Evolutionary conservation across 1,139 yeast species (phyloP).

Genomic region (Schizosaccharomyces versatilis): DNA sequence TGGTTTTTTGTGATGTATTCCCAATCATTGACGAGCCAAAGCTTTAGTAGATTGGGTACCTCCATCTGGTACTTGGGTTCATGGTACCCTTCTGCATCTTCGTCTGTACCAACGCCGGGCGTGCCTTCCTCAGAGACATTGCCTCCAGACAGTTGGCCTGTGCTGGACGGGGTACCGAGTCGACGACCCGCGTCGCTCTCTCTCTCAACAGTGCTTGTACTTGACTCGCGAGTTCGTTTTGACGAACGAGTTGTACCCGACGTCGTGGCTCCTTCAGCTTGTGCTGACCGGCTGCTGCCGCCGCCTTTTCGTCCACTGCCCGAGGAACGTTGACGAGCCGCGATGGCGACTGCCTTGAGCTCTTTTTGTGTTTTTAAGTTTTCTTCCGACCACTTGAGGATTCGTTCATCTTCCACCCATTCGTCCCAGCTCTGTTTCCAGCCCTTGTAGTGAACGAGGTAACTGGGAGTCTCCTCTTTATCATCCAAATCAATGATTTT

Average conservation of each 20-base stretch:
- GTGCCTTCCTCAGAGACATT: constrained; percentile 4
- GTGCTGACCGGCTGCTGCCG: constrained; percentile 2
- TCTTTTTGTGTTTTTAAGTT: constrained; percentile 44
- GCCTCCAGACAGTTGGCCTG: background rate
- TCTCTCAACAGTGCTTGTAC: constrained; percentile 1
- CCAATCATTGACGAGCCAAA: constrained; percentile 77
- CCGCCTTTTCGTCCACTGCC: constrained; percentile 9
- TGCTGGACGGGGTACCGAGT: background rate
- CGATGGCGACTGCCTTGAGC: constrained; percentile 30
- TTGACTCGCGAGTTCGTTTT: constrained; percentile 6
- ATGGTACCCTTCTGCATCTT: constrained; percentile 21
- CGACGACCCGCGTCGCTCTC: background rate
- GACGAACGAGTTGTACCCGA: background rate
- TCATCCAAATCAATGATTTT: constrained; percentile 19
- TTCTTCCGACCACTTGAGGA: constrained; percentile 47
- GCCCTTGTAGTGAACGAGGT: constrained; percentile 72
- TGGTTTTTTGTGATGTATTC: constrained; percentile 66
- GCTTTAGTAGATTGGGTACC: constrained; percentile 45
- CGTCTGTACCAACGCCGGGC: background rate
- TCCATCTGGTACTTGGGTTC: constrained; percentile 32
- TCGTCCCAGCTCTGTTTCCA: constrained; percentile 91
- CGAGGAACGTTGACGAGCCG: constrained; percentile 16
- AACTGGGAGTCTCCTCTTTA: constrained; percentile 18
- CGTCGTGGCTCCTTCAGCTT: constrained; percentile 3
- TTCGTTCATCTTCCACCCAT: constrained; percentile 60